Evolutionary conservation across 768 basidiomycete species (phyloP).

Genomic region (Lactarius trivialis): DNA sequence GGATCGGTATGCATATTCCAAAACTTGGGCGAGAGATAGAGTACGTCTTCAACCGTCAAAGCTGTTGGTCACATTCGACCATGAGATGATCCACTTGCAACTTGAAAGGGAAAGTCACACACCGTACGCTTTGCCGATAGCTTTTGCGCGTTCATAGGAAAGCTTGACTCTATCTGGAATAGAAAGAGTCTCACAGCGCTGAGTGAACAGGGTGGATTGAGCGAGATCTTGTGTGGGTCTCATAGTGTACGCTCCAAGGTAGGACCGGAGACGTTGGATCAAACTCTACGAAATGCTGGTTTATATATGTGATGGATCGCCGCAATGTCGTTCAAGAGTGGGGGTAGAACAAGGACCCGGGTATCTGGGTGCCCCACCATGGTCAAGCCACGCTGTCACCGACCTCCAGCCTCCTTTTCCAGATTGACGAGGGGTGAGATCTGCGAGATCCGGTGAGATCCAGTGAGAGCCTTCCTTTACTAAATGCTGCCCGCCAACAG

Average conservation of each 20-base stretch:
- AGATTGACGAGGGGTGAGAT: too few relatives aligned
- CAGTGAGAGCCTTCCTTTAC: neutral
- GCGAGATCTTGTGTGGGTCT: conserved; percentile 1
- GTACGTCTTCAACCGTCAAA: conserved; percentile 29
- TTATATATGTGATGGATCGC: neutral
- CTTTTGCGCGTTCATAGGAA: conserved; percentile 10
- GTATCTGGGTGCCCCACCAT: neutral
- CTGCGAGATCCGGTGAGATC: too few relatives aligned
- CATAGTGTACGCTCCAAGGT: neutral
- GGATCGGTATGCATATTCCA: conserved; percentile 35
- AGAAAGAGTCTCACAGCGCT: neutral
- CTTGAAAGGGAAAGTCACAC: conserved; percentile 9
- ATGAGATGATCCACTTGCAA: neutral
- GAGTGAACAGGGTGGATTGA: neutral
- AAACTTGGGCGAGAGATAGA: conserved; percentile 29
- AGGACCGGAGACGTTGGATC: neutral
- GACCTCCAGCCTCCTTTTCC: neutral
- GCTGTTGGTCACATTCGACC: conserved; percentile 16
- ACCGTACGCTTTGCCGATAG: conserved; percentile 14
- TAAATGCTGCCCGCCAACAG: neutral
- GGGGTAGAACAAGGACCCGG: neutral
- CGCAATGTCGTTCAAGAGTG: neutral
- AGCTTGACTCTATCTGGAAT: conserved; percentile 1
- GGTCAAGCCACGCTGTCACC: neutral
- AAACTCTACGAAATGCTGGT: neutral